A percentile compares a stretch with the other conserved stretches of the same genome.
phyloP scores from a whole-genome alignment of 2,329 filamentous ascomycete species.

The Atkinsonella texensis region DNA sequence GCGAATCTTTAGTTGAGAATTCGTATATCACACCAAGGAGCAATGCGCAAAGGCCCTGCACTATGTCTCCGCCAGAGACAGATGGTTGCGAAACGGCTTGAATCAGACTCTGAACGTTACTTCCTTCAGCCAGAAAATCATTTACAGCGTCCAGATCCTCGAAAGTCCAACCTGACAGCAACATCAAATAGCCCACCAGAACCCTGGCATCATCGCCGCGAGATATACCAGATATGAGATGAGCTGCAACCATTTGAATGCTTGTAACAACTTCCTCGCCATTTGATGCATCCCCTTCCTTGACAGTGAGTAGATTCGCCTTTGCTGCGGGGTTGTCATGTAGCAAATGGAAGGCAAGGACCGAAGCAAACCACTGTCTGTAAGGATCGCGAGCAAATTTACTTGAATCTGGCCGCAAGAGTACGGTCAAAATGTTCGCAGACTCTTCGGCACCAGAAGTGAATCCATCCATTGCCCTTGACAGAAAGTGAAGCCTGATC shows the following conservation, averaged over 20 bases:
- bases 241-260: conserved; percentile 77
- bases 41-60: conserved; percentile 74
- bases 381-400: conserved; percentile 66
- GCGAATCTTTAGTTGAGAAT: conserved; percentile 95
- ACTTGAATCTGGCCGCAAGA: conserved; percentile 55
- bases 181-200: conserved; percentile 75
- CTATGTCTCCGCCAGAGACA: conserved; percentile 48
- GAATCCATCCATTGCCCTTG: conserved; percentile 81
- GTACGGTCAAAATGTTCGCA: conserved; percentile 75
- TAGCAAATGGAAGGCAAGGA: conserved; percentile 76
- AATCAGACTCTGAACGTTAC: conserved; percentile 77
- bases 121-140: conserved; percentile 84
- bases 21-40: conserved; percentile 86
- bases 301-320: conserved; percentile 64
- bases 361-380: conserved; percentile 77
- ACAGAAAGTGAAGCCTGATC: conserved; percentile 75
- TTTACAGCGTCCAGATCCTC: conserved; percentile 87
- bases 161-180: conserved; percentile 81
- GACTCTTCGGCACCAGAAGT: conserved; percentile 64
- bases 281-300: conserved; percentile 75
- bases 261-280: conserved; percentile 94
- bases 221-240: conserved; percentile 70
- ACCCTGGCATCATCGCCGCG: conserved; percentile 67
- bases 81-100: conserved; percentile 54
- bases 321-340: conserved; percentile 74